A percentile compares a stretch with the other conserved stretches of the same genome.
These are phyloP conservation scores for Trichoderma sp. DNA, from an alignment of 2,329 filamentous ascomycete species.

Conservation along the genomic window DNA sequence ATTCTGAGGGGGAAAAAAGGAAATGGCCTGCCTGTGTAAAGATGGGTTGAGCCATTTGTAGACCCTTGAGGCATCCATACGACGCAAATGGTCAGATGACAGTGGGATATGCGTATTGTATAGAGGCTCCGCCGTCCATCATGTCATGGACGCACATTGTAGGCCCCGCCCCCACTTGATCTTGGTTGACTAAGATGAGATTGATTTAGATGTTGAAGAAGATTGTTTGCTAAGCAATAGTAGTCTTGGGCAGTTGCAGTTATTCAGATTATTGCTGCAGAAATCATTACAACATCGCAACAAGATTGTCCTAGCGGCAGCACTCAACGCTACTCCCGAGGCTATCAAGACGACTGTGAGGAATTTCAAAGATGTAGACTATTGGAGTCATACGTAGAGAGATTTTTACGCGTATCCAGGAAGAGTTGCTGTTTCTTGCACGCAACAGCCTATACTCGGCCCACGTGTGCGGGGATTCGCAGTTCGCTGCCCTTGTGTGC, in stretches of 20 bases:
- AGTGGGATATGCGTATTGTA: not conserved
- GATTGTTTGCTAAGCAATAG: not conserved
- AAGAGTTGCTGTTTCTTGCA: not conserved
- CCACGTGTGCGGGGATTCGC: constrained; percentile 8
- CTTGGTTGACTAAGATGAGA: not conserved
- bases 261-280: not conserved
- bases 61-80: not conserved
- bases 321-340: not conserved
- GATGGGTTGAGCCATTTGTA: not conserved
- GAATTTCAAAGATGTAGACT: not conserved
- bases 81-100: not conserved
- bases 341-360: not conserved
- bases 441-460: constrained; percentile 14
- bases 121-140: not conserved
- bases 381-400: not conserved
- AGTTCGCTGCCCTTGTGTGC: not conserved
- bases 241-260: not conserved
- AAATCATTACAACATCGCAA: no score
- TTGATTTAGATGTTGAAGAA: not conserved
- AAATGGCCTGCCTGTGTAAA: not conserved
- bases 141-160: not conserved
- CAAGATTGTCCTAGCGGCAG: no score
- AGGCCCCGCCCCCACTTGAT: constrained; percentile 4
- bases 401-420: not conserved
- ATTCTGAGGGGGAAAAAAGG: not conserved